Evolutionary conservation across 352 stramenopile species (phyloP), one percentile per base, ranked within the genome.

Genomic region (Saprolegnia diclina): DNA sequence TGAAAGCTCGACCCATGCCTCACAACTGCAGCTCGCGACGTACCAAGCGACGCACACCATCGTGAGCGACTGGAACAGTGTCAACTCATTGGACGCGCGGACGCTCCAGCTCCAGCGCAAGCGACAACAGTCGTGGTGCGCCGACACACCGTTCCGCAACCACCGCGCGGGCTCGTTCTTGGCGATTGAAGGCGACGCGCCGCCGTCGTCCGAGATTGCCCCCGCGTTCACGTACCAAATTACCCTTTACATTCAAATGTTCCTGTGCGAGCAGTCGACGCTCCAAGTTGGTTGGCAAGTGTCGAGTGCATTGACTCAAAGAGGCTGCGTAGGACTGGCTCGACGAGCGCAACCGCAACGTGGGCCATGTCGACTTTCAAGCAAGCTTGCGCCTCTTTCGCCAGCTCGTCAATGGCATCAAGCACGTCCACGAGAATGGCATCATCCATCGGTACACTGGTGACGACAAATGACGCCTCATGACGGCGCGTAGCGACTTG

Each of bases 231-330:
- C 55, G 14, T 72, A 72, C 55, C 55, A 72, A 38, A 45, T 72
- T 6, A 72, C 65, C 18, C 38, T 72, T 37, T 72, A 72, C 65
- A 72, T 72, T 52, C 65, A 72, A 72, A 72, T 72, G 65, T 66
- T 59, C 35, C 32, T 72, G 11, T 72, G 65, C 24, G 65, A 72
- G 11, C 65, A 67, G 35, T 67, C 55, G n/a, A 72, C 65, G 13
- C 54, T 72, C 0, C 65, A 72, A 4, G 65, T 72, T 2, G 29
- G 29, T 2, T 35, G 2, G 29, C 5, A 2, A 35, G 2, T 6
- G 38, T 13, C 32, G 45, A 42, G 26, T 59, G 26, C 26, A 42
- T 16, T 4, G 53, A 59, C 2, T 59, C 9, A 1, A 24, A 16
- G 35, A 59, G 1, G 4, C 24, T 46, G 9, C 44, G 59, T 71